Base-by-base conservation (phyloP, 768 basidiomycete species). In the Suillus cothurnatus region DNA sequence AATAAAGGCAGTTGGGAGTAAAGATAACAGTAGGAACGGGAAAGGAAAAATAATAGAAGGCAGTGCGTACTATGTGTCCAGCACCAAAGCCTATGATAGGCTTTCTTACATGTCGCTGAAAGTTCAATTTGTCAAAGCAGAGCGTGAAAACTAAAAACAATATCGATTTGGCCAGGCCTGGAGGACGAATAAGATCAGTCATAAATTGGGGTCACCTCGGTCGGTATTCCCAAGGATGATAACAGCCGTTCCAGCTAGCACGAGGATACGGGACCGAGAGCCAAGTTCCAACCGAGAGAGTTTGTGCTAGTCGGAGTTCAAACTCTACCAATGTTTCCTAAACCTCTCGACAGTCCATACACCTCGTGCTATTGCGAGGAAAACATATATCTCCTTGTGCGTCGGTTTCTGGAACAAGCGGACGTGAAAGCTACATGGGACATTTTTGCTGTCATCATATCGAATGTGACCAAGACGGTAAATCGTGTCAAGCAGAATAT, bases 351-450 rank as follows among this genome's bases (percentile, higher is more conserved):
- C 63, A 73, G 73, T 65, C 65, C 78, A 34, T 90, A 90, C 74
- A 91, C 89, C 2, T 78, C 78, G 4, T 84, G 78, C 69, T 92
- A 86, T 65, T 92, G 89, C 75, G 90, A 92, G 79, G 91, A 92
- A 73, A 91, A 92, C 71, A 76, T 90, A 39, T 91, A 90, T 67
- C 75, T 88, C 49, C 80, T 92, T 1, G 81, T 79, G 17, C 74
- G 82, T 55, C 73, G 69, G 5, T 85, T 91, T 69, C 66, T 76
- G 14, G 61, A 71, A 36, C 67, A 73, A 62, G 64, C 72, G 17
- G 69, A 67, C 1, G 70, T 80, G 41, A 66, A 66, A 12, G 69
- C 69, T 5, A 52, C 61, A 19, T 90, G 88, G 87, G 80, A 86
- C 32, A 74, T 81, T 59, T 85, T 77, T 71, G 82, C 78, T 65